Evolutionary conservation across 257 asterid species (phyloP).

Genomic region (Apocynum venetum): DNA sequence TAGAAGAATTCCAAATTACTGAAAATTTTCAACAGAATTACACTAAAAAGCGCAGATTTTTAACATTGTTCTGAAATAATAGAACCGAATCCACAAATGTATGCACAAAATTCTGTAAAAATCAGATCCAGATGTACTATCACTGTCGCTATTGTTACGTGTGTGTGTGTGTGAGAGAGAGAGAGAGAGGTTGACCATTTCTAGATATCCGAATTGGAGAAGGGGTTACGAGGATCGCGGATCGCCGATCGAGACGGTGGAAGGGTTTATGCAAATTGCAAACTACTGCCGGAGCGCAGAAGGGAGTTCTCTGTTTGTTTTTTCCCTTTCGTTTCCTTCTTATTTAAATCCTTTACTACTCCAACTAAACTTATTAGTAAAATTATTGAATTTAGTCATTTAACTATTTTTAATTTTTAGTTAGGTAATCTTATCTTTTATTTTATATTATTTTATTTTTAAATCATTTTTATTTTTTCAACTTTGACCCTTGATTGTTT

Average conservation of each 20-base stretch:
- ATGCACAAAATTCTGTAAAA: not conserved
- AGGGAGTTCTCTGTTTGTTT: not conserved
- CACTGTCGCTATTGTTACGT: not conserved
- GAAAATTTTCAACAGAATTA: not conserved
- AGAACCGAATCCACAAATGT: conserved; percentile 4
- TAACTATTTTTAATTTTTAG: too few species aligned
- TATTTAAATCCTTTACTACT: too few species aligned
- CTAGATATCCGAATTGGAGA: not conserved
- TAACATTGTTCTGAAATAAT: not conserved
- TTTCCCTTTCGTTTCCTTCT: too few species aligned
- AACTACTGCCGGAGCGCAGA: not conserved
- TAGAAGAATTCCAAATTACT: not conserved
- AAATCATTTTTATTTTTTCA: too few species aligned
- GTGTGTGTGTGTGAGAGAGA: not conserved
- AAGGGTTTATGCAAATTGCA: not conserved
- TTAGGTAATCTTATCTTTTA: too few species aligned
- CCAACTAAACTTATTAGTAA: too few species aligned
- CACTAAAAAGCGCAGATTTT: not conserved
- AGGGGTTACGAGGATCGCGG: not conserved
- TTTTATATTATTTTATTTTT: too few species aligned
- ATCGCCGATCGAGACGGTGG: not conserved
- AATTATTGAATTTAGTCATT: too few species aligned
- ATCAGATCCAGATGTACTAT: not conserved
- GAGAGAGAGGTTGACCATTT: not conserved
- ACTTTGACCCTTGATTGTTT: too few species aligned